Evolutionary conservation across 1,284 basidiomycete genomes (phyloP).

Genomic region (Trichosporon asahii): DNA sequence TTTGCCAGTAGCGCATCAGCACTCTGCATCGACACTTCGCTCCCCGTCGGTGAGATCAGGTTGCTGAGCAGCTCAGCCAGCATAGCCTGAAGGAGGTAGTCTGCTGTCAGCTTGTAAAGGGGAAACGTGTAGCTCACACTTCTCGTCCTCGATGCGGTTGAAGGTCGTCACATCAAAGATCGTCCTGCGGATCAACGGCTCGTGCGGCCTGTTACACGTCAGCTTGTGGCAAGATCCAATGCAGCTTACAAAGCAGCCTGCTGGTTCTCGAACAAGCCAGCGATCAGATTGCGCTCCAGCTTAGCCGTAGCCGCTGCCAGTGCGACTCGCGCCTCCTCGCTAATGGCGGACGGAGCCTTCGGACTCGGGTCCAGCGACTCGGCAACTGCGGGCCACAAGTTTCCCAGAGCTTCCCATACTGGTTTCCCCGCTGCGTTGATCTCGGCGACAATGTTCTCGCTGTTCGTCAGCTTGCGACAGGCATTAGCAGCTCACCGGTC

Average conservation of each 20-base stretch:
- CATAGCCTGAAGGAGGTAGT: conserved; percentile 37
- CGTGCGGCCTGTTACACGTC: conserved; percentile 25
- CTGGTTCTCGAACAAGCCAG: conserved; percentile 37
- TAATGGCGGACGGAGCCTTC: background rate
- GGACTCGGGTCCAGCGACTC: conserved; percentile 13
- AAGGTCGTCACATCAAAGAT: conserved; percentile 46
- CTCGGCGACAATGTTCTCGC: conserved; percentile 20
- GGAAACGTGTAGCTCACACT: conserved; percentile 26
- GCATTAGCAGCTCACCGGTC: conserved; percentile 28
- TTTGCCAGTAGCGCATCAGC: conserved; percentile 26
- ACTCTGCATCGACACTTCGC: conserved; percentile 19
- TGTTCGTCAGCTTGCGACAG: conserved; percentile 8
- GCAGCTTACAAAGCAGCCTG: conserved; percentile 29
- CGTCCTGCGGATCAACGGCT: conserved; percentile 29
- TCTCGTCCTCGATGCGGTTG: conserved; percentile 37
- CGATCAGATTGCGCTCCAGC: conserved; percentile 44
- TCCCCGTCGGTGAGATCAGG: conserved; percentile 38
- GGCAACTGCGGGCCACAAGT: conserved; percentile 16
- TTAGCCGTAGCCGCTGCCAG: conserved; percentile 36
- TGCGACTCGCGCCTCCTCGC: conserved; percentile 27
- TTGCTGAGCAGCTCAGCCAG: conserved; percentile 46
- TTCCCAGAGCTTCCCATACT: conserved; percentile 10
- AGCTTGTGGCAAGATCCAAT: background rate
- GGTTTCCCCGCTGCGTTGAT: conserved; percentile 24
- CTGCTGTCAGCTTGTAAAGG: conserved; percentile 25